phyloP scores from a whole-genome alignment of 2,329 filamentous ascomycete species.

The Paecilomyces dactylethromorphus region DNA sequence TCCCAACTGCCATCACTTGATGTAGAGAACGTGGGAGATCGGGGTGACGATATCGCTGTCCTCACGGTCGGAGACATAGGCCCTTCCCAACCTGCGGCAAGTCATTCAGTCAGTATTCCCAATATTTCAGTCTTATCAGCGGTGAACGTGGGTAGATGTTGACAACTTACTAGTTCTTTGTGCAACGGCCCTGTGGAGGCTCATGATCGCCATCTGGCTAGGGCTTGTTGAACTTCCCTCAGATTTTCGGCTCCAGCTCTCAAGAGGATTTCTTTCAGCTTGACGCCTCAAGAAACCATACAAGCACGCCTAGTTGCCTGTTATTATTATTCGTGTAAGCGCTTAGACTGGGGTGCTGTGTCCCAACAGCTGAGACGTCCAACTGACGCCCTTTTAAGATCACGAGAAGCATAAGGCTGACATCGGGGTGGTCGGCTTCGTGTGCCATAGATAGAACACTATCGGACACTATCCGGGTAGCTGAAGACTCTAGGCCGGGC shows the following conservation, averaged over 20 bases:
- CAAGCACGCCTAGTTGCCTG: background rate
- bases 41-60: background rate
- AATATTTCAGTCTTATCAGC: background rate
- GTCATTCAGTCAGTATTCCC: background rate
- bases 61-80: background rate
- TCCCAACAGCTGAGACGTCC: background rate
- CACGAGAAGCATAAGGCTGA: constrained; percentile 4
- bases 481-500: background rate
- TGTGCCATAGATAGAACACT: background rate
- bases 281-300: background rate
- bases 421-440: background rate
- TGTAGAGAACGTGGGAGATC: background rate
- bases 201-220: background rate
- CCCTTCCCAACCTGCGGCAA: background rate
- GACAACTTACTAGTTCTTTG: background rate
- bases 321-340: constrained; percentile 1
- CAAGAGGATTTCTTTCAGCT: background rate
- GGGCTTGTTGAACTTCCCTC: background rate
- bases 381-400: constrained; percentile 1
- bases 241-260: background rate
- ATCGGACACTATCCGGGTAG: background rate
- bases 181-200: background rate
- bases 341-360: constrained; percentile 2
- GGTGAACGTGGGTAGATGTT: background rate
- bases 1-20: background rate